phyloP scores from a whole-genome alignment of 768 basidiomycete species.

The Sarcodon aspratus region DNA sequence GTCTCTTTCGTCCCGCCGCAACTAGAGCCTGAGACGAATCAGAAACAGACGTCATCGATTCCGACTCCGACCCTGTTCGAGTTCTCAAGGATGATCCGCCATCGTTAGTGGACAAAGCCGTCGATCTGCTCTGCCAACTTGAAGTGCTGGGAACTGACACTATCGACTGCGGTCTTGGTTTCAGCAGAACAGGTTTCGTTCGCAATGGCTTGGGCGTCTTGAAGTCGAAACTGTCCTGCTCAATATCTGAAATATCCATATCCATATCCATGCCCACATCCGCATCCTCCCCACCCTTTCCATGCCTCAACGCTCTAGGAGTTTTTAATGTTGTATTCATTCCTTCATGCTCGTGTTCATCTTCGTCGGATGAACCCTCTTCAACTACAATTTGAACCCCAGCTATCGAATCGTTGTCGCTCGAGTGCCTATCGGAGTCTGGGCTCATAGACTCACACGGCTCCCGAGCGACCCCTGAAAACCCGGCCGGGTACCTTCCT shows the following conservation, averaged over 20 bases:
- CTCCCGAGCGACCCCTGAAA: conserved; percentile 63
- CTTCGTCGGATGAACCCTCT: neutral
- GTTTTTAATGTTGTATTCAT: neutral
- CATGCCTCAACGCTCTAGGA: neutral
- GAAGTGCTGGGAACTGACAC: neutral
- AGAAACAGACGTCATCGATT: neutral
- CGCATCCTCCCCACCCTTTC: conserved; percentile 10
- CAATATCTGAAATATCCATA: neutral
- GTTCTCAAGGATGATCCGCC: neutral
- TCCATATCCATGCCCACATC: conserved; percentile 5
- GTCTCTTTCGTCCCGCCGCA: no score
- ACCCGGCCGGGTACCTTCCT: conserved; percentile 30
- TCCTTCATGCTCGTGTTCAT: neutral
- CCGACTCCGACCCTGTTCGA: neutral
- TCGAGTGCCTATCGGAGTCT: conserved; percentile 48
- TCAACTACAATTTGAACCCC: conserved; percentile 27
- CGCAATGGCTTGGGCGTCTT: neutral
- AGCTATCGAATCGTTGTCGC: conserved; percentile 31
- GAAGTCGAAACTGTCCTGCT: neutral
- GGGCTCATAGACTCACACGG: conserved; percentile 48
- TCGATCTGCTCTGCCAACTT: neutral
- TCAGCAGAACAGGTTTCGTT: neutral
- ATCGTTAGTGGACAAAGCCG: neutral
- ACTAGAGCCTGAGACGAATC: no score
- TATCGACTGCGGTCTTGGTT: neutral